Evolutionary conservation across 805 yeast species (phyloP).

Genomic region (Yamadazyma olivae): DNA sequence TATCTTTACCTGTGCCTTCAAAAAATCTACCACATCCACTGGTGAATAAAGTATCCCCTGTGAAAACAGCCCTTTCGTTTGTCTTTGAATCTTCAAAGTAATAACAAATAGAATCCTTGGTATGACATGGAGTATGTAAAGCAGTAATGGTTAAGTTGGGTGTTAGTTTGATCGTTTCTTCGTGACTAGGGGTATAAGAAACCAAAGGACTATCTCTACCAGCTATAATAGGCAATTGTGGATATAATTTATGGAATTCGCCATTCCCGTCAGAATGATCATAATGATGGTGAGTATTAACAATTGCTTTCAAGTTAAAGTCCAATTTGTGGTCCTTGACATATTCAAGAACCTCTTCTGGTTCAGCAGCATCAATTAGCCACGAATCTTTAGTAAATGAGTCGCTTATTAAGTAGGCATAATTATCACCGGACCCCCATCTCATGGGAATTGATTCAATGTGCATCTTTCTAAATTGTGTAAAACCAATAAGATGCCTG

Average conservation of each 20-base stretch:
- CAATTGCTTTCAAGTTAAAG: slow-evolving; percentile 66
- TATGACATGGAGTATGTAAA: slow-evolving; percentile 95
- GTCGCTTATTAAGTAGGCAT: slow-evolving; percentile 77
- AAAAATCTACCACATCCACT: slow-evolving; percentile 97
- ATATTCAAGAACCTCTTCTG: slow-evolving; percentile 54
- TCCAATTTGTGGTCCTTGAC: slow-evolving; percentile 40
- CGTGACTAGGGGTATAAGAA: slow-evolving; percentile 64
- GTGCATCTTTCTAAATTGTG: slow-evolving; percentile 75
- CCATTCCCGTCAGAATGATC: slow-evolving; percentile 92
- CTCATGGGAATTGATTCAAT: slow-evolving; percentile 83
- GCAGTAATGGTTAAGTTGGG: slow-evolving; percentile 65
- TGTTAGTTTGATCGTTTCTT: slow-evolving; percentile 63
- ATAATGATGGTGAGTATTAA: slow-evolving; percentile 94
- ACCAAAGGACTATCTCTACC: slow-evolving; percentile 82
- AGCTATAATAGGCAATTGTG: slow-evolving; percentile 66
- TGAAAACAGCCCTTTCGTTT: slow-evolving; percentile 72
- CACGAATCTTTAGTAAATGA: slow-evolving; percentile 64
- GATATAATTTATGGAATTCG: slow-evolving; percentile 36
- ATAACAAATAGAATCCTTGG: slow-evolving; percentile 94
- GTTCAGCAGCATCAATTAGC: slow-evolving; percentile 91
- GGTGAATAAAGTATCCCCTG: slow-evolving; percentile 93
- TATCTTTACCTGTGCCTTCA: slow-evolving; percentile 82
- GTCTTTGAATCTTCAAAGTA: slow-evolving; percentile 63
- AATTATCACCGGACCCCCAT: slow-evolving; percentile 93
- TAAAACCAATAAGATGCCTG: too few species aligned